phyloP scores from a whole-genome alignment of 179 eudicot genomes.

The Spinacia oleracea region DNA sequence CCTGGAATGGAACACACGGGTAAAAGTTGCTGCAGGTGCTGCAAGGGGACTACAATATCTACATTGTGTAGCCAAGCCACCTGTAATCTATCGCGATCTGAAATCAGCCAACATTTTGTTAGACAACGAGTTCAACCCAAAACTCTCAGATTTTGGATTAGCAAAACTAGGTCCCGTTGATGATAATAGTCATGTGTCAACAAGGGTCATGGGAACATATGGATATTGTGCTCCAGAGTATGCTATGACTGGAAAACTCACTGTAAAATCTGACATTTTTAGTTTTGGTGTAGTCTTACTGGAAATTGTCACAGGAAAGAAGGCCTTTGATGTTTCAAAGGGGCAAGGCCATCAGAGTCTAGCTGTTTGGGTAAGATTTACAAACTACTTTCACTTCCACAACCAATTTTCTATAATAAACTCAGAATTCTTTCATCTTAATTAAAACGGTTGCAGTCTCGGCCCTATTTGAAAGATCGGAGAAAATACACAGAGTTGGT shows the following conservation, averaged over 20 bases:
- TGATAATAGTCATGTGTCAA: conserved; percentile 84
- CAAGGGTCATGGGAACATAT: conserved; percentile 93
- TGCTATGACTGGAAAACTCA: conserved; percentile 80
- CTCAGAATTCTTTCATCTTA: neutral
- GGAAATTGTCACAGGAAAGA: conserved; percentile 82
- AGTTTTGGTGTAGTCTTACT: conserved; percentile 89
- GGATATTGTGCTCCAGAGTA: conserved; percentile 97
- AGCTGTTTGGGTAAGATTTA: conserved; percentile 58
- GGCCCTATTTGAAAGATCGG: conserved; percentile 57
- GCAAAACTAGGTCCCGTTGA: conserved; percentile 94
- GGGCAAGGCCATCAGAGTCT: conserved; percentile 61
- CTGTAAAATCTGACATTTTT: conserved; percentile 73
- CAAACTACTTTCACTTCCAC: too few species aligned
- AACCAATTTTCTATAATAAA: neutral
- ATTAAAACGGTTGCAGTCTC: conserved; percentile 47
- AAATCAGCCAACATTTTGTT: conserved; percentile 87
- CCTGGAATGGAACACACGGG: conserved; percentile 69
- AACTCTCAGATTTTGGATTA: conserved; percentile 90
- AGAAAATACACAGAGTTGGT: conserved; percentile 55
- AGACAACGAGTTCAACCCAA: conserved; percentile 73
- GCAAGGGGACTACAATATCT: conserved; percentile 83
- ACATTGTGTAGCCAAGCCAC: conserved; percentile 79
- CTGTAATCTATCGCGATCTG: conserved; percentile 89
- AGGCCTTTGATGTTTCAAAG: conserved; percentile 52
- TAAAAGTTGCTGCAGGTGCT: conserved; percentile 85